Conservation (phyloP, 345 rosid species). For the Murraya paniculata region DNA sequence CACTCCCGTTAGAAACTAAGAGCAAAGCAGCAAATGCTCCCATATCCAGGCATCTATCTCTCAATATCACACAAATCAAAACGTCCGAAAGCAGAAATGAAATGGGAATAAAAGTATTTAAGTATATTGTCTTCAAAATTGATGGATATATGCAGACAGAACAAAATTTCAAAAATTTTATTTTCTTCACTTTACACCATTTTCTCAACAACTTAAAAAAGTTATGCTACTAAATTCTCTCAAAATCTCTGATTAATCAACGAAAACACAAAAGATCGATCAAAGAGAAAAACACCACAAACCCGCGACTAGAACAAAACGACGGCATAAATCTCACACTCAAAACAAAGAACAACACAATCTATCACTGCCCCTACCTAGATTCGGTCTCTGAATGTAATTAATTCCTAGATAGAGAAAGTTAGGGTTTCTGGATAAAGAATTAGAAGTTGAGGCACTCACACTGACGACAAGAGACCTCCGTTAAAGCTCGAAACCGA, state of each 20-base stretch:
- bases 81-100: background rate
- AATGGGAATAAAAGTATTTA: too few relatives aligned
- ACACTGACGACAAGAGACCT: slow-evolving; percentile 30
- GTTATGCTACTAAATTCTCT: slow-evolving; percentile 4
- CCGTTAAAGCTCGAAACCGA: slow-evolving; percentile 31
- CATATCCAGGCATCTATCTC: slow-evolving; percentile 3
- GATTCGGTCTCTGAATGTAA: slow-evolving; percentile 20
- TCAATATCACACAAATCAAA: background rate
- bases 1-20: background rate
- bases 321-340: slow-evolving; percentile 2
- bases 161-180: background rate
- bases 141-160: background rate
- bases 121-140: too few relatives aligned
- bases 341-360: slow-evolving; percentile 5
- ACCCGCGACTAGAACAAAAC: slow-evolving; percentile 6
- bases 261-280: slow-evolving; percentile 29
- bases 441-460: slow-evolving; percentile 23
- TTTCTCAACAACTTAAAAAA: slow-evolving; percentile 10
- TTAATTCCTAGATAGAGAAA: background rate
- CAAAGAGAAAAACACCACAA: background rate
- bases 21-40: background rate
- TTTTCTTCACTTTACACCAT: background rate
- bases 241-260: slow-evolving; percentile 19
- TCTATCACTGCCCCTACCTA: slow-evolving; percentile 17
- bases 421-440: slow-evolving; percentile 42